Conservation (phyloP, 208 protist species). For the Tritrichomonas musculus region DNA sequence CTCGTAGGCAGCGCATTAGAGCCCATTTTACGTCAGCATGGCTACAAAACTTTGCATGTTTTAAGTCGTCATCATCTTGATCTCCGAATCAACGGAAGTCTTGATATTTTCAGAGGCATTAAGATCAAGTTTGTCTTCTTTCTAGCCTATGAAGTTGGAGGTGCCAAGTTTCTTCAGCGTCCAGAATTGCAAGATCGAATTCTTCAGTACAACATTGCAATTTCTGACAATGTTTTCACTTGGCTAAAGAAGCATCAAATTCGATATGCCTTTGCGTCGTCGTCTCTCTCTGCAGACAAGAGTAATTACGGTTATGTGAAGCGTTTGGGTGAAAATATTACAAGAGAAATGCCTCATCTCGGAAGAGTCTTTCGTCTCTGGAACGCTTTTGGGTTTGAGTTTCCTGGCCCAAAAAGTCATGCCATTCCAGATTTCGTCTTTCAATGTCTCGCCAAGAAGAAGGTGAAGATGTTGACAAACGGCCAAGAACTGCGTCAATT, state of each 20-base stretch:
- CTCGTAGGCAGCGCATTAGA: not conserved
- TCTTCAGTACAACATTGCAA: not conserved
- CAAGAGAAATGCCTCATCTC: not conserved
- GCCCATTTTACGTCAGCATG: not conserved
- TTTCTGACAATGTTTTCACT: not conserved
- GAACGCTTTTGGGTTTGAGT: constrained; percentile 30
- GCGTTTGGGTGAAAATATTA: not conserved
- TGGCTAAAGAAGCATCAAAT: not conserved
- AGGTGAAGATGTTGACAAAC: not conserved
- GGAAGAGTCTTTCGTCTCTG: not conserved
- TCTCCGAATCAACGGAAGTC: not conserved
- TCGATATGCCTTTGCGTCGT: not conserved
- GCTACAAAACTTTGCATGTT: constrained; percentile 1
- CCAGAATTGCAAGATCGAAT: not conserved
- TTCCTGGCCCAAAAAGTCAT: not conserved
- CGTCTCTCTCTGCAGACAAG: not conserved
- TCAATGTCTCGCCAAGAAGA: not conserved
- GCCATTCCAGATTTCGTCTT: constrained; percentile 1
- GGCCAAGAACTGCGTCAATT: not conserved
- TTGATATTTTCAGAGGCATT: not conserved
- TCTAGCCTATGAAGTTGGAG: not conserved
- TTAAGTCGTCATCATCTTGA: not conserved
- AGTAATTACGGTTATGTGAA: not conserved
- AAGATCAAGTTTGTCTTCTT: not conserved
- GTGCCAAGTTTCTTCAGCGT: not conserved